Percentiles rank a stretch among this genome's conserved stretches.
These are phyloP conservation scores for Pisolithus albus DNA, from an alignment of 768 basidiomycete species.

Conservation along the genomic window DNA sequence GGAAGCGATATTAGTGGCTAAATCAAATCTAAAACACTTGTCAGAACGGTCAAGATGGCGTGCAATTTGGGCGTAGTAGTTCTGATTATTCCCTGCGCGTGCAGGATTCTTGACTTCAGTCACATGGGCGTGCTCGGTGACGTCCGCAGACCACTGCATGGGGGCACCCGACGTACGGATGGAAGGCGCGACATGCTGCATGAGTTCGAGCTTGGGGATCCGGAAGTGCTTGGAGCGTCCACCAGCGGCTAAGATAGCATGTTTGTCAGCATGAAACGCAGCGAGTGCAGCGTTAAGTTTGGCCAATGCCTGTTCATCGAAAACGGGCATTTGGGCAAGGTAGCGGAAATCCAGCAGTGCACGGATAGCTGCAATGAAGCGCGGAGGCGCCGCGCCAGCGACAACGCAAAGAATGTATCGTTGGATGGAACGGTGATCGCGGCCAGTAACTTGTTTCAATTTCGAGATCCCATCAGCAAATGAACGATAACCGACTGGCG, in stretches of 20 bases:
- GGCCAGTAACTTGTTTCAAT: slow-evolving; percentile 36
- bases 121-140: slow-evolving; percentile 4
- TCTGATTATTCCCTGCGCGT: slow-evolving; percentile 1
- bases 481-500: slow-evolving; percentile 27
- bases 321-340: slow-evolving; percentile 26
- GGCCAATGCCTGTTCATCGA: slow-evolving; percentile 16
- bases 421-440: slow-evolving; percentile 33
- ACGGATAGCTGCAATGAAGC: slow-evolving; percentile 27
- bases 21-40: neutral
- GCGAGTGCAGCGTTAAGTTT: slow-evolving; percentile 14
- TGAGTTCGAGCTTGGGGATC: slow-evolving; percentile 6
- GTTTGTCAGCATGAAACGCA: slow-evolving; percentile 31
- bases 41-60: neutral
- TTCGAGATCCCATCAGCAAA: slow-evolving; percentile 35
- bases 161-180: neutral
- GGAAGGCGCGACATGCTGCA: slow-evolving; percentile 1
- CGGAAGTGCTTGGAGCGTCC: slow-evolving; percentile 6
- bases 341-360: slow-evolving; percentile 34
- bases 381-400: slow-evolving; percentile 24
- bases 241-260: slow-evolving; percentile 24
- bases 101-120: neutral
- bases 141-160: slow-evolving; percentile 7
- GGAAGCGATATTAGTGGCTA: neutral
- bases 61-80: slow-evolving; percentile 1
- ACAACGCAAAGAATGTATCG: slow-evolving; percentile 28